A percentile compares a stretch with the other conserved stretches of the same genome.
These are phyloP conservation scores for Leucocoprinus sp. DNA, from an alignment of 768 basidiomycete genomes.

Conservation along the genomic window DNA sequence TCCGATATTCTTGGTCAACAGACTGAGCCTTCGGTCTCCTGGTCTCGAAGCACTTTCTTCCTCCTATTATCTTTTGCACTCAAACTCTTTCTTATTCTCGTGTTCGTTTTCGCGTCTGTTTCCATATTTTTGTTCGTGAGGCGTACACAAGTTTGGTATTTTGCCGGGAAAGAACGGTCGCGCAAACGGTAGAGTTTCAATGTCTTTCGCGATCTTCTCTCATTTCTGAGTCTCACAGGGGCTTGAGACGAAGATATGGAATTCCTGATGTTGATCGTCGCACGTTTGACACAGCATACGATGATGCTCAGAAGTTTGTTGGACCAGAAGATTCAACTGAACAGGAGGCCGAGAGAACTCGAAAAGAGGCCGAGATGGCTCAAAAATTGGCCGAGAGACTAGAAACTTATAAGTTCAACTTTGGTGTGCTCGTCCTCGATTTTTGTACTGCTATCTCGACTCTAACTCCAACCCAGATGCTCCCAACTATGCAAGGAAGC, in stretches of 20 bases:
- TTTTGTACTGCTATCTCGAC: too few species aligned
- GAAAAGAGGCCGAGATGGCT: too few species aligned
- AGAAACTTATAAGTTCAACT: too few species aligned
- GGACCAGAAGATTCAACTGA: too few species aligned
- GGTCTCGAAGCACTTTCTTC: constrained; percentile 17
- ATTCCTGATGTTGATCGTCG: constrained; percentile 79
- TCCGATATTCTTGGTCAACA: constrained; percentile 66
- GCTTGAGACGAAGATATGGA: constrained; percentile 69
- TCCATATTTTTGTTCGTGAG: constrained; percentile 39
- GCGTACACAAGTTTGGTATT: too few species aligned
- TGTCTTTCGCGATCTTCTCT: neutral
- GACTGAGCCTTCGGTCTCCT: constrained; percentile 31
- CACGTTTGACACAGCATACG: constrained; percentile 83
- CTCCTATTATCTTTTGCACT: constrained; percentile 33
- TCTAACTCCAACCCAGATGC: too few species aligned
- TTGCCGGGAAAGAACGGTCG: constrained; percentile 54
- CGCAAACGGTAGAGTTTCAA: constrained; percentile 52
- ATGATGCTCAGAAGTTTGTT: constrained; percentile 24
- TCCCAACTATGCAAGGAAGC: too few species aligned
- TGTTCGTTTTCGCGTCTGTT: constrained; percentile 32
- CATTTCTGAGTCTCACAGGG: constrained; percentile 29
- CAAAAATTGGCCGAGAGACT: too few species aligned
- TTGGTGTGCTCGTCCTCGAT: too few species aligned
- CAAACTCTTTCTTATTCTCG: constrained; percentile 28
- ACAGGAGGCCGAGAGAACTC: too few species aligned